Base-by-base conservation (phyloP, 345 rosid species). In the Clarkia xantiana region DNA sequence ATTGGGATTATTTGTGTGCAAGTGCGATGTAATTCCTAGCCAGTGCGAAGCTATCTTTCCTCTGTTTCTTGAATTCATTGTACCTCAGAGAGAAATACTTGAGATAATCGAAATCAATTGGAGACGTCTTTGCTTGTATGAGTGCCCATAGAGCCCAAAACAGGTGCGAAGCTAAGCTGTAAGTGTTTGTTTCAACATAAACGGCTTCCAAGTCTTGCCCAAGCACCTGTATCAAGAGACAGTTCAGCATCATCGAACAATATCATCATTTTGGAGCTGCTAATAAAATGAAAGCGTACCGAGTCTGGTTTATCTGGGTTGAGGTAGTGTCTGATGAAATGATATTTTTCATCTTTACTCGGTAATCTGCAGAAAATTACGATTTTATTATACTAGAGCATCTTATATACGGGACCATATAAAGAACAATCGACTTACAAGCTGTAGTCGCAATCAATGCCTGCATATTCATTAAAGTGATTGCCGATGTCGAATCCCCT, bases 101-200 rank as follows among this genome's bases (percentile, higher is more conserved):
- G 25, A 86, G 60, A 61, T 91, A 91, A 65, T 91, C 87, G 20
- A 91, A 91, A 12, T 81, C 81, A 18, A 86, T 81, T 0, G 96
- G 94, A 10, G 98, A 91, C 96, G 80, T 84, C 76, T 67, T 86
- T 45, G 96, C 98, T 96, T 91, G 69, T 40, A 91, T 91, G 47
- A 91, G 62, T 1, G 90, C 93, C 98, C 98, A 91, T 57, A 84
- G 62, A 6, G 96, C 93, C 98, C 96, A 91, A 65, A 67, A 74
- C 47, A 91, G 39, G 73, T 91, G 94, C 16, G 96, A 73, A 45
- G 93, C 94, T 62, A 86, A 54, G 74, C 73, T 81, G 64, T 61
- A 86, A 2, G 79, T 76, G 52, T 81, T 83, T 52, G 93, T 2
- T 78, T 91, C 96, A 0, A 81, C 53, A 18, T 67, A 72, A 11